phyloP scores from a whole-genome alignment of 1,284 basidiomycete species.

The Sporisorium reilianum region DNA sequence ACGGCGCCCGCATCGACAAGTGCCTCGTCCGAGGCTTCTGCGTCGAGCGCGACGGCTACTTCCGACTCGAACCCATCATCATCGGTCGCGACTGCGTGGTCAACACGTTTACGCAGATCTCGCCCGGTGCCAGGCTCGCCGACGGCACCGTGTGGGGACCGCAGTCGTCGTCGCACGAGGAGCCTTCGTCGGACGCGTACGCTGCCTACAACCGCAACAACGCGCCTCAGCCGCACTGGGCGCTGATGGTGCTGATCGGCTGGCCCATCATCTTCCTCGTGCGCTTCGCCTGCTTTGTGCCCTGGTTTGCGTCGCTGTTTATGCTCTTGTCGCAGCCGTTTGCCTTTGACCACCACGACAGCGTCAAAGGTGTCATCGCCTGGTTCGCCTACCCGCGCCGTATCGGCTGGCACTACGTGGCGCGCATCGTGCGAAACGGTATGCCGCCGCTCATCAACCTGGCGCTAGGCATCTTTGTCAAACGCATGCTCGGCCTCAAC shows the following conservation, averaged over 20 bases:
- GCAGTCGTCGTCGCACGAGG: constrained; percentile 67
- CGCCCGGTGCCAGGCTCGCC: constrained; percentile 67
- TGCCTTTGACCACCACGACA: constrained; percentile 66
- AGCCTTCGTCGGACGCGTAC: constrained; percentile 67
- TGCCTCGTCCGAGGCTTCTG: constrained; percentile 68
- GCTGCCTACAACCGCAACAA: constrained; percentile 67
- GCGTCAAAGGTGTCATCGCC: constrained; percentile 67
- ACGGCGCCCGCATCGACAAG: constrained; percentile 67
- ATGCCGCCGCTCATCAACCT: constrained; percentile 68
- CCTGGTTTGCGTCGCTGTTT: constrained; percentile 69
- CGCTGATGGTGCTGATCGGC: constrained; percentile 63
- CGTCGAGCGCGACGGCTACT: constrained; percentile 69
- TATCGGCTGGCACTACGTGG: constrained; percentile 69
- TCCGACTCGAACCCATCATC: constrained; percentile 68
- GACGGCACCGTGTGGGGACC: constrained; percentile 69
- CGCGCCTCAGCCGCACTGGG: constrained; percentile 61
- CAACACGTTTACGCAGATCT: constrained; percentile 69
- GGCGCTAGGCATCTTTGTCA: constrained; percentile 63
- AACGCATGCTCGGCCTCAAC: constrained; percentile 67
- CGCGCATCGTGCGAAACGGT: constrained; percentile 66
- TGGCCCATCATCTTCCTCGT: constrained; percentile 63
- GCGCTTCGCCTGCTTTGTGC: constrained; percentile 64
- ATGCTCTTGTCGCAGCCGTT: constrained; percentile 68
- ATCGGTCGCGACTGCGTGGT: constrained; percentile 69
- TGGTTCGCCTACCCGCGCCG: constrained; percentile 68